phyloP scores from a whole-genome alignment of 352 stramenopile species.

The Pythium aristosporum region DNA sequence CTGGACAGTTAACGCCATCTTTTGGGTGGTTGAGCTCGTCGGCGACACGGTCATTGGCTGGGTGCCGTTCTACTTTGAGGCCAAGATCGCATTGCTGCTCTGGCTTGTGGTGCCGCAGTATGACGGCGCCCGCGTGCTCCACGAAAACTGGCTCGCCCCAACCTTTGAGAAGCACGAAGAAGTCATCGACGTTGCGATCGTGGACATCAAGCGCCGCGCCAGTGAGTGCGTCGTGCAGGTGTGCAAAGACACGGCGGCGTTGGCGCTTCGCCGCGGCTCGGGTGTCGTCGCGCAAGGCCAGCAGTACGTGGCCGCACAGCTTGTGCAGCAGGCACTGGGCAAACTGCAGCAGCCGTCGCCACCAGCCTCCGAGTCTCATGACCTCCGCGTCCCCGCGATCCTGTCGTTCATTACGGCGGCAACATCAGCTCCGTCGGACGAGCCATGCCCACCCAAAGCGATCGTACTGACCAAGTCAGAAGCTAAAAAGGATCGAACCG shows the following conservation, averaged over 20 bases:
- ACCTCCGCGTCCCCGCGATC: slow-evolving; percentile 23
- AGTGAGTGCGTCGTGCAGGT: slow-evolving; percentile 66
- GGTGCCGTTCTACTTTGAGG: slow-evolving; percentile 74
- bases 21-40: slow-evolving; percentile 58
- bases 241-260: slow-evolving; percentile 61
- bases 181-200: slow-evolving; percentile 53
- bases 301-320: slow-evolving; percentile 58
- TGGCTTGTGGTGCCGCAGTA: slow-evolving; percentile 70
- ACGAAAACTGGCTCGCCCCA: slow-evolving; percentile 56
- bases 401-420: slow-evolving; percentile 28
- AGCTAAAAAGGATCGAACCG: slow-evolving; percentile 4
- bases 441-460: background rate
- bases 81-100: slow-evolving; percentile 65
- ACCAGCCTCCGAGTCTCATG: slow-evolving; percentile 9
- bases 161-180: slow-evolving; percentile 71
- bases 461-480: slow-evolving; percentile 3
- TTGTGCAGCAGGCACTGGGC: slow-evolving; percentile 62
- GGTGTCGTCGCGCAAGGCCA: slow-evolving; percentile 63
- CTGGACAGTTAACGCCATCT: slow-evolving; percentile 64
- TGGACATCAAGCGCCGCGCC: slow-evolving; percentile 56
- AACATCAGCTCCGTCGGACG: background rate
- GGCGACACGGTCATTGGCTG: slow-evolving; percentile 54
- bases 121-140: slow-evolving; percentile 47
- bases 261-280: slow-evolving; percentile 57
- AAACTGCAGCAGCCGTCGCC: slow-evolving; percentile 13